phyloP scores from a whole-genome alignment of 176 grass and related monocot genomes.

The Oryza longistaminata region DNA sequence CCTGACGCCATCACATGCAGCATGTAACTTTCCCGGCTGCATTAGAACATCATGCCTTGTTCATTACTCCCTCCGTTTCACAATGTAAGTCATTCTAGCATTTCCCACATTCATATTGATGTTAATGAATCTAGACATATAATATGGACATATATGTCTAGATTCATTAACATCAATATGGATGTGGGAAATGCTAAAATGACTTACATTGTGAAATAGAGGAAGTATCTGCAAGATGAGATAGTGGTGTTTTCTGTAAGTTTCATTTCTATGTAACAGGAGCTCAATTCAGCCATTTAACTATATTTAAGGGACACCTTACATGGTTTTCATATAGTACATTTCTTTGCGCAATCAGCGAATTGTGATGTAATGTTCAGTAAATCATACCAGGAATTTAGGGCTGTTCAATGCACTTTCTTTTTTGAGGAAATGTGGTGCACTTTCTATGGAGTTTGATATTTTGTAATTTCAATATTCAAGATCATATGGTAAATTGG shows the following conservation, averaged over 20 bases:
- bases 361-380: neutral
- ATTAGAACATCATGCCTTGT: constrained; percentile 4
- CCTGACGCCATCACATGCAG: neutral
- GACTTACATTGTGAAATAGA: too few relatives aligned
- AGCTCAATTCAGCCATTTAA: neutral
- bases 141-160: too few relatives aligned
- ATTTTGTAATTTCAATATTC: neutral
- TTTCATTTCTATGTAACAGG: neutral
- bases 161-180: too few relatives aligned
- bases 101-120: too few relatives aligned
- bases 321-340: neutral
- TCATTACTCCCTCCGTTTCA: too few relatives aligned
- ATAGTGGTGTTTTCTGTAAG: neutral
- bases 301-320: neutral
- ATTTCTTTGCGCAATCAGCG: neutral
- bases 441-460: neutral
- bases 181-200: too few relatives aligned
- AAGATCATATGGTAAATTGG: constrained; percentile 1
- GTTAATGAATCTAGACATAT: too few relatives aligned
- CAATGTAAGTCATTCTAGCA: too few relatives aligned
- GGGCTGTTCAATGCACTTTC: neutral
- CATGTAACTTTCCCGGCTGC: neutral
- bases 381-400: neutral
- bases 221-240: constrained; percentile 44
- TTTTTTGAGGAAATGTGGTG: too few relatives aligned